phyloP scores from a whole-genome alignment of 805 yeast genomes.

The Schwanniomyces yamadae region DNA sequence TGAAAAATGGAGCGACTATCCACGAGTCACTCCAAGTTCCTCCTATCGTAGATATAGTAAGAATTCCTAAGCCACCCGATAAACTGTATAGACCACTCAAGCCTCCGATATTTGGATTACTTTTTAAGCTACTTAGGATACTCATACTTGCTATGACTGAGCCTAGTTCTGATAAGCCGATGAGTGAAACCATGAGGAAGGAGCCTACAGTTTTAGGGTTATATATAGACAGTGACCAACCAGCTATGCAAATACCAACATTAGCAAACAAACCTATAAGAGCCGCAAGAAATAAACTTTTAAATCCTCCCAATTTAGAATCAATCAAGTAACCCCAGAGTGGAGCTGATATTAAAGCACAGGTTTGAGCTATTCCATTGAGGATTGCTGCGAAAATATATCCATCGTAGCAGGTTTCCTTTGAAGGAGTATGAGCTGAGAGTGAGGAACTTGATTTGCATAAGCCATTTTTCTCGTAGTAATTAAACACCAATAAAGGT shows the following conservation, averaged over 20 bases:
- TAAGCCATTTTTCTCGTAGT: slow-evolving; percentile 49
- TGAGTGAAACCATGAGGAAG: slow-evolving; percentile 38
- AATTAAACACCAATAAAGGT: slow-evolving; percentile 61
- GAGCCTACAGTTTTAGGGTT: slow-evolving; percentile 38
- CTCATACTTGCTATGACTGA: slow-evolving; percentile 64
- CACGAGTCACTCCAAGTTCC: slow-evolving; percentile 59
- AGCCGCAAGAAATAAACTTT: slow-evolving; percentile 36
- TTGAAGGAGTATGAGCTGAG: slow-evolving; percentile 19
- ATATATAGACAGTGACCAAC: slow-evolving; percentile 16
- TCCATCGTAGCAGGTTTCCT: slow-evolving; percentile 56
- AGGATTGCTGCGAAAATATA: slow-evolving; percentile 65
- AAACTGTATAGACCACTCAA: slow-evolving; percentile 69
- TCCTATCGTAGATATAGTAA: slow-evolving; percentile 58
- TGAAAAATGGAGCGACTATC: slow-evolving; percentile 58
- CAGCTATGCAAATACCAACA: slow-evolving; percentile 24
- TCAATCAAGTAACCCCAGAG: slow-evolving; percentile 62
- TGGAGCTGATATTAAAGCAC: slow-evolving; percentile 61
- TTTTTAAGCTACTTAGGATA: slow-evolving; percentile 36
- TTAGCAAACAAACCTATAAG: slow-evolving; percentile 45
- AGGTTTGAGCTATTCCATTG: slow-evolving; percentile 63
- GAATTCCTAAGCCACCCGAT: slow-evolving; percentile 66
- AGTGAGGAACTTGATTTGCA: slow-evolving; percentile 38
- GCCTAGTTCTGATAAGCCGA: slow-evolving; percentile 65
- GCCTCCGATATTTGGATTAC: slow-evolving; percentile 56
- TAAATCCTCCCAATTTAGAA: slow-evolving; percentile 26